Percentiles rank a stretch among this genome's conserved stretches.
Evolutionary conservation across 306 rosid genomes (phyloP).

Genomic region (Prunus fruticosa): DNA sequence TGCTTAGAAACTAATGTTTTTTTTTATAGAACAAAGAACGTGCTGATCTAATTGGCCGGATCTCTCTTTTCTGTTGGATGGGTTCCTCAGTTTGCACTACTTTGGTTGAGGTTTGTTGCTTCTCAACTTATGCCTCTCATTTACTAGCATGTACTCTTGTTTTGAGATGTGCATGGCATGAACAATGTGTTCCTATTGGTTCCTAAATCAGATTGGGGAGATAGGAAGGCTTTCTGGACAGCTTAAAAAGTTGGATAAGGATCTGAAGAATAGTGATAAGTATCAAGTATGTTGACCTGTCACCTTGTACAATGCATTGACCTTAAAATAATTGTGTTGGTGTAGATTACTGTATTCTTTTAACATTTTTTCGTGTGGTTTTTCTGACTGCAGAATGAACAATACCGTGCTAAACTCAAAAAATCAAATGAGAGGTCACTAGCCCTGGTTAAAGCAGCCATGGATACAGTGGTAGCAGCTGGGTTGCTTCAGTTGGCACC

Average conservation of each 20-base stretch:
- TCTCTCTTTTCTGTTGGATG: slow-evolving; percentile 91
- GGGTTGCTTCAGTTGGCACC: slow-evolving; percentile 96
- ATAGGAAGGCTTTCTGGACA: slow-evolving; percentile 85
- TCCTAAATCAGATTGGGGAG: slow-evolving; percentile 73
- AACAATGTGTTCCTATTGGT: slow-evolving; percentile 10
- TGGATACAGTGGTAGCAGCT: slow-evolving; percentile 81
- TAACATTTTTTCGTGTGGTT: not conserved
- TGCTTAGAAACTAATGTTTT: not conserved
- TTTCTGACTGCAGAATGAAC: slow-evolving; percentile 58
- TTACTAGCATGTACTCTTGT: not conserved
- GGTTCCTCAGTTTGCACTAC: slow-evolving; percentile 76
- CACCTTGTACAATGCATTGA: not conserved
- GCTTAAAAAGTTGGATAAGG: slow-evolving; percentile 82
- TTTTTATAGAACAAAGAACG: slow-evolving; percentile 73
- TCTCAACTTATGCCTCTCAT: slow-evolving; percentile 9
- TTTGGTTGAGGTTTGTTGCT: slow-evolving; percentile 75
- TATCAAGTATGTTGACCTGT: slow-evolving; percentile 55
- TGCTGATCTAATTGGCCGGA: slow-evolving; percentile 69
- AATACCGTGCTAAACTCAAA: slow-evolving; percentile 63
- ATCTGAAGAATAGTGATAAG: slow-evolving; percentile 60
- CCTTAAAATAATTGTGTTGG: not conserved
- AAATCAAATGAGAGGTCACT: slow-evolving; percentile 80
- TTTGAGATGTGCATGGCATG: slow-evolving; percentile 7
- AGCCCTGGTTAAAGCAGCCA: slow-evolving; percentile 72
- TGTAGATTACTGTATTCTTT: not conserved